Evolutionary conservation across 371 early-diverging fungal genomes (phyloP).

Genomic region (Rhizopus delemar): DNA sequence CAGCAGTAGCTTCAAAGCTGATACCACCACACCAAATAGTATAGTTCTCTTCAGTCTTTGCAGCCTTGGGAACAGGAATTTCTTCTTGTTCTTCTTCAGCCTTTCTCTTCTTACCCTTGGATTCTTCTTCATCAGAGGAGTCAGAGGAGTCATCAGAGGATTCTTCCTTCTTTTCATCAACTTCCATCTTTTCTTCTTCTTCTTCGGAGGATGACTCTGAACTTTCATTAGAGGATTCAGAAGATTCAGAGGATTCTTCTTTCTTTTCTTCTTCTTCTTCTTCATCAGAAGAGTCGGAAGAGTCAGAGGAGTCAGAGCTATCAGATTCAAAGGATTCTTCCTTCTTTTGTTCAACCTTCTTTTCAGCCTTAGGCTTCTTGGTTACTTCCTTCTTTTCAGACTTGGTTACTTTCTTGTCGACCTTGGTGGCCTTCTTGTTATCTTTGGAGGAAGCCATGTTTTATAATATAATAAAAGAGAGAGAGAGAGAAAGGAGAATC

Average conservation of each 20-base stretch:
- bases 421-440: constrained; percentile 19
- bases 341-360: neutral
- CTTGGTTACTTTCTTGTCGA: constrained; percentile 5
- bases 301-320: neutral
- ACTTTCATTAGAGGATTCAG: neutral
- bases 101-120: constrained; percentile 43
- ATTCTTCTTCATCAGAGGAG: constrained; percentile 1
- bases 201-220: neutral
- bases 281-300: neutral
- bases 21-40: constrained; percentile 69
- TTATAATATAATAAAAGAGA: neutral
- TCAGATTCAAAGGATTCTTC: neutral
- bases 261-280: neutral
- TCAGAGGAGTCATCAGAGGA: neutral
- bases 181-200: neutral
- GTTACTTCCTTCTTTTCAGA: constrained; percentile 3
- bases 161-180: neutral
- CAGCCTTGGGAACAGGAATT: constrained; percentile 43
- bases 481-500: neutral
- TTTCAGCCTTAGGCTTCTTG: constrained; percentile 1
- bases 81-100: constrained; percentile 31
- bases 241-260: neutral
- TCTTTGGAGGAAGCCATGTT: constrained; percentile 19
- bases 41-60: constrained; percentile 45
- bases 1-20: constrained; percentile 64